Base-by-base conservation (phyloP, 768 basidiomycete genomes). In the Porpolomopsis calyptriformis region DNA sequence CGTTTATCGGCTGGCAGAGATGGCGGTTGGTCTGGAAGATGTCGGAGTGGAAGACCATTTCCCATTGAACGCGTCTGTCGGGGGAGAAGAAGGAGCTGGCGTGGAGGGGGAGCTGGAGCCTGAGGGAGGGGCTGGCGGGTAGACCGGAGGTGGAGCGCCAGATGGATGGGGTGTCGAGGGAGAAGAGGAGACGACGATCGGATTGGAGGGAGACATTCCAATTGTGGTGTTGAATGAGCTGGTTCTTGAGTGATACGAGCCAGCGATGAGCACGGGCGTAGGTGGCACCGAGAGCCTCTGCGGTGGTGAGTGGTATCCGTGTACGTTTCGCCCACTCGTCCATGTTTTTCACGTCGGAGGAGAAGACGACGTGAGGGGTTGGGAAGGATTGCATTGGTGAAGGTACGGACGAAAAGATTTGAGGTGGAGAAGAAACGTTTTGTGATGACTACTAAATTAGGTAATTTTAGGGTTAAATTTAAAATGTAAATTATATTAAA, bases 31-130 rank as follows among this genome's bases (percentile, higher is more conserved):
- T 79, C 55, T 80, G 80, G 63, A 83, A 84, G 42, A 78, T 76
- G 62, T 82, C 81, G 56, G 76, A 77, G 59, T 82, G 85, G 59
- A 90, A 90, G 55, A 87, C 84, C 85, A 88, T 87, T 60, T 88
- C 78, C 86, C 87, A 90, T 59, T 88, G 85, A 38, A 88, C 75
- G 49, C 84, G 77, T 53, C 86, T 69, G 60, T 89, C 84, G 9
- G 85, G 85, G 40, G 81, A 83, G 67, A 89, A 90, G 64, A 90
- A 89, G 20, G 86, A 85, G 33, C 80, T 81, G 31, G 86, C 85
- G 52, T 88, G 78, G 48, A 79, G 70, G 6, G 86, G 86, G 27
- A 89, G 73, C 57, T 84, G 80, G 5, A 88, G 68, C 38, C 72
- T 78, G 55, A 85, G 67, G 56, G 77, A 72, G 48, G 86, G 86